These are phyloP conservation scores for Claviceps humidiphila DNA, from an alignment of 2,329 filamentous ascomycete genomes.

Conservation along the genomic window DNA sequence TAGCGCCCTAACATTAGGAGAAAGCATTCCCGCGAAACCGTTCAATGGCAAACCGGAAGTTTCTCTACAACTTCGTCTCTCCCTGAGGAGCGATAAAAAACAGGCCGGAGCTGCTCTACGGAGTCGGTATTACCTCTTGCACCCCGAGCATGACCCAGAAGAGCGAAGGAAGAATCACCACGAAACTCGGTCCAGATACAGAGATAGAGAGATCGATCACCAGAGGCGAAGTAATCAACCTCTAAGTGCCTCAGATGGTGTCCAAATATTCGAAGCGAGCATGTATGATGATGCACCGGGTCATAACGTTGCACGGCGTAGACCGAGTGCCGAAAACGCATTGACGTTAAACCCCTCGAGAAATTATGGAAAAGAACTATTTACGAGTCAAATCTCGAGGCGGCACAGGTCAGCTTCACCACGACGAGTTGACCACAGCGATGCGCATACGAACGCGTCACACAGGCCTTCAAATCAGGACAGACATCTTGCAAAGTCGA, in stretches of 20 bases:
- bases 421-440: conserved; percentile 27
- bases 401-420: conserved; percentile 42
- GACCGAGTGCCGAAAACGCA: conserved; percentile 16
- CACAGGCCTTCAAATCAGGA: conserved; percentile 23
- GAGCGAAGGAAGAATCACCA: conserved; percentile 51
- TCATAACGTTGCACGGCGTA: conserved; percentile 12
- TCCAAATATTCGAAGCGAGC: conserved; percentile 53
- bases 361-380: conserved; percentile 50
- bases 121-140: conserved; percentile 84
- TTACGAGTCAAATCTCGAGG: conserved; percentile 28
- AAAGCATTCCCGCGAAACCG: conserved; percentile 56
- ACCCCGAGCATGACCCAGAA: conserved; percentile 77
- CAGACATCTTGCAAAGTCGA: conserved; percentile 18
- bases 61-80: conserved; percentile 58
- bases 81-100: conserved; percentile 68
- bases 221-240: conserved; percentile 18
- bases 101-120: conserved; percentile 61
- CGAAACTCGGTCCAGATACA: conserved; percentile 46
- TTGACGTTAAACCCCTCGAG: conserved; percentile 17
- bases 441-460: conserved; percentile 23
- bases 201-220: conserved; percentile 36
- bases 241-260: conserved; percentile 30
- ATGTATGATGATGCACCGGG: conserved; percentile 65
- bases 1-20: conserved; percentile 43
- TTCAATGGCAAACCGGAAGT: conserved; percentile 55